Evolutionary conservation across 176 grass and related monocot genomes (phyloP), one percentile per base, ranked within the genome.

Genomic region (Pontederia crassipes): DNA sequence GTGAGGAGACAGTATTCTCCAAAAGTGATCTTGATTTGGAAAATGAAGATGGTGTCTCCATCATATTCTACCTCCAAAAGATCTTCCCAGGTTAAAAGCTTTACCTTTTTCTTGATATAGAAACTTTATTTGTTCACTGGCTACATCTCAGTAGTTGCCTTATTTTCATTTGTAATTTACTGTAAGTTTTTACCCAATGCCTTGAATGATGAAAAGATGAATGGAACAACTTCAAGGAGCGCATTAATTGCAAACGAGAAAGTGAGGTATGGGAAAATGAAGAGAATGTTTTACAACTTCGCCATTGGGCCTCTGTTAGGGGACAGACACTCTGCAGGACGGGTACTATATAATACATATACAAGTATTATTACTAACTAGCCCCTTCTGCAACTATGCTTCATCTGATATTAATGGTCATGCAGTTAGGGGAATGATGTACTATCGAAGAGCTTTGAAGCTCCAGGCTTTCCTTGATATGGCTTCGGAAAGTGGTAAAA

Each of bases 61-160:
- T 96, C 77, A 82, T 90, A 79, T 96, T 96, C 67, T 96, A 96
- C 73, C 92, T 96, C 45, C 92, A 96, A 80, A 96, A 96, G 73
- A 96, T 96, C 65, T 96, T 75, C 85, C 92, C 92, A 85, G 90
- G 91, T 95, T 68, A 15, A 54, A 57, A 55, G 60, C 40, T 62
- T 82, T 26, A 59, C 6, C 35, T 80, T 57, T 27, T 13, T 51
- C 46, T 27, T 32, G 18, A 48, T 28, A 12, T 17, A 14, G 10
- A 11, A 49, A 49, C 48, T 54, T 15, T 14, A 54, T 26, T 46
- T 11, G 12, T 54, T 54, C 26, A n/a, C 14, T 8, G 35, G 20
- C 20, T 45, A 5, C 64, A 46, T 10, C 29, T 27, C 9, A 13
- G 15, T 54, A 17, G 9, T 29, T 55, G 11, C 12, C 11, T 15